Conservation (phyloP, 2,329 filamentous ascomycete genomes). For the Xylariaceae sp. region DNA sequence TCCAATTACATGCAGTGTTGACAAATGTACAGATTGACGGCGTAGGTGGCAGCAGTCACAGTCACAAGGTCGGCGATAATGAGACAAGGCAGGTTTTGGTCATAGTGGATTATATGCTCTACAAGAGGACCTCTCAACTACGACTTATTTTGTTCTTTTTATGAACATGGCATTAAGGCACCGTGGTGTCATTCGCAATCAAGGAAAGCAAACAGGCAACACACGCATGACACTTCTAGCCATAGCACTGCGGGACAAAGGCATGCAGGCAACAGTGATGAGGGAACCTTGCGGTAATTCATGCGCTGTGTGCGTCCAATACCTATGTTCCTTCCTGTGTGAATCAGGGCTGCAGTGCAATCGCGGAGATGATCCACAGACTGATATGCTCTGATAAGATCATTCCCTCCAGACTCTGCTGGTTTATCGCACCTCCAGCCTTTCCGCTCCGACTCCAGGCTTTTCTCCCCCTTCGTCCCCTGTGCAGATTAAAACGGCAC, state of each 20-base stretch:
- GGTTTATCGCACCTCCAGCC: not conserved
- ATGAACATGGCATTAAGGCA: no score
- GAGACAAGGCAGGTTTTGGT: no score
- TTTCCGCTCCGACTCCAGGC: slow-evolving; percentile 2
- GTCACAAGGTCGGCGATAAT: no score
- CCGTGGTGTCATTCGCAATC: not conserved
- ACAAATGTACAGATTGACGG: no score
- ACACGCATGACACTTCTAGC: slow-evolving; percentile 1
- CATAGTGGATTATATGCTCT: no score
- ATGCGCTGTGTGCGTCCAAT: slow-evolving; percentile 14
- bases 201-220: not conserved
- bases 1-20: no score
- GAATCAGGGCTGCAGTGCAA: no score
- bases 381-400: no score
- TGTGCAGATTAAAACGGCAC: slow-evolving; percentile 38
- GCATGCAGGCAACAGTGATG: slow-evolving; percentile 10
- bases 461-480: slow-evolving; percentile 4
- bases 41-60: no score
- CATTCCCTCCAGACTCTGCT: not conserved
- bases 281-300: slow-evolving; percentile 18
- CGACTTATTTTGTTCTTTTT: no score
- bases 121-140: no score
- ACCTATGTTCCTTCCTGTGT: slow-evolving; percentile 7
- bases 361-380: no score
- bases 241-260: slow-evolving; percentile 5